A percentile compares a stretch with the other conserved stretches of the same genome.
These are phyloP conservation scores for Botrytis hyacinthi DNA, from an alignment of 2,329 filamentous ascomycete genomes.

Conservation along the genomic window DNA sequence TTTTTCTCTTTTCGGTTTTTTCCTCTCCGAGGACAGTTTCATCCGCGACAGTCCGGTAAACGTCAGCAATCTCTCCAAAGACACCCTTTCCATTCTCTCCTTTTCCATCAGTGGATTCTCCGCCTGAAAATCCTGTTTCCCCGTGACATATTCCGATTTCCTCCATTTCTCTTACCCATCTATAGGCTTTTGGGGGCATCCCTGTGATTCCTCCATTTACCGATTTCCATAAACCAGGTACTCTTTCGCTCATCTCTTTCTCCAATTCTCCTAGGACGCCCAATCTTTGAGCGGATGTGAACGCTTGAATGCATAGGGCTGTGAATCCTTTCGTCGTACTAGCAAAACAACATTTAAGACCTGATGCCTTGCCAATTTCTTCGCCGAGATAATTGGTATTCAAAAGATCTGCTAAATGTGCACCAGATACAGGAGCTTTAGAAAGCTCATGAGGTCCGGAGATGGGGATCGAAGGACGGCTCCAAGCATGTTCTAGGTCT, in stretches of 20 bases:
- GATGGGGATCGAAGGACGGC: constrained; percentile 42
- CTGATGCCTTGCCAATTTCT: constrained; percentile 54
- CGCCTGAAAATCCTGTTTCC: constrained; percentile 59
- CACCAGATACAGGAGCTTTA: constrained; percentile 43
- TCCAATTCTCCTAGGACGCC: constrained; percentile 61
- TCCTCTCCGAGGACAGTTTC: constrained; percentile 60
- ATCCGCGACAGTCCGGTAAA: constrained; percentile 61
- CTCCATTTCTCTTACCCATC: constrained; percentile 76
- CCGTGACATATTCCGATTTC: constrained; percentile 69
- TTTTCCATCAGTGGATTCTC: constrained; percentile 23
- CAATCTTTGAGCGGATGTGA: constrained; percentile 63
- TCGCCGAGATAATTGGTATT: constrained; percentile 50
- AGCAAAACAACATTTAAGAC: constrained; percentile 66
- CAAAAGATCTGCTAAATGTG: constrained; percentile 45
- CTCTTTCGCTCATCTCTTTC: constrained; percentile 51
- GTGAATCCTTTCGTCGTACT: constrained; percentile 62
- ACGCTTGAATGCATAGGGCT: constrained; percentile 67
- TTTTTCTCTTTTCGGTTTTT: constrained; percentile 54
- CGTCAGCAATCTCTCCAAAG: constrained; percentile 58
- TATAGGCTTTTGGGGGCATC: constrained; percentile 72
- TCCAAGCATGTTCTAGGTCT: constrained; percentile 21
- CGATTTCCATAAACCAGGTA: constrained; percentile 47
- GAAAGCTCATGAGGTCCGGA: constrained; percentile 49
- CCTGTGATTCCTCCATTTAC: constrained; percentile 53
- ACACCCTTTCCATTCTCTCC: constrained; percentile 42